Evolutionary conservation across 139 green algal species (phyloP), one percentile per base, ranked within the genome.

Genomic region (Chlorella sp.): DNA sequence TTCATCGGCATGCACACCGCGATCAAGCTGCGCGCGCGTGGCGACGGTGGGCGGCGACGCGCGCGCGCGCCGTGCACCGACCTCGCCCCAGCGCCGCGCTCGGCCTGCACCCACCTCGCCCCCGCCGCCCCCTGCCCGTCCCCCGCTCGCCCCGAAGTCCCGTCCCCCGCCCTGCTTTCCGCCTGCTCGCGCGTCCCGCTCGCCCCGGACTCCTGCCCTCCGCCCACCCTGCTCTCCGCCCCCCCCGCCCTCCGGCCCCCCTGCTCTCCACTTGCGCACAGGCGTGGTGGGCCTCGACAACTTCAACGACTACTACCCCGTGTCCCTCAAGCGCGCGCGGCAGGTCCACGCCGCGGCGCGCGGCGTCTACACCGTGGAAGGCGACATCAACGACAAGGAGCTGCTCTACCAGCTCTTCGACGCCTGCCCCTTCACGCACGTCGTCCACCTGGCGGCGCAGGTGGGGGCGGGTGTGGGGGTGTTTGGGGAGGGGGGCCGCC

Each of bases 261-360:
- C n/a, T n/a, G n/a, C n/a, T n/a, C n/a, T n/a, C n/a, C n/a, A n/a
- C n/a, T n/a, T n/a, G n/a, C n/a, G n/a, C n/a, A n/a, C 58, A 77
- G 70, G 81, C 2, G 92, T 96, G 7, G 53, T 96, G 5, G 92
- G 92, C 11, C 50, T 96, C 31, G 92, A 96, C 80, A 96, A 95
- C 79, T 96, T 96, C 81, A 95, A 96, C 67, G 79, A 90, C 74
- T 95, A 95, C 77, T 96, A 96, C 73, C 80, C 81, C 0, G 73
- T 86, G 0, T 75, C 77, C 5, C 82, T 96, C 4, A 96, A 96
- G 78, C 79, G 81, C 15, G 84, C 82, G 5, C 73, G 92, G 6
- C 71, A 82, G 50, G 5, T 59, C 8, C 46, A 81, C 8, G 77
- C 94, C 8, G 65, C 62, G 19, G 40, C 62, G n/a, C 55, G 62